Evolutionary conservation across 1,284 basidiomycete genomes (phyloP).

Genomic region (Marasmius oreades): DNA sequence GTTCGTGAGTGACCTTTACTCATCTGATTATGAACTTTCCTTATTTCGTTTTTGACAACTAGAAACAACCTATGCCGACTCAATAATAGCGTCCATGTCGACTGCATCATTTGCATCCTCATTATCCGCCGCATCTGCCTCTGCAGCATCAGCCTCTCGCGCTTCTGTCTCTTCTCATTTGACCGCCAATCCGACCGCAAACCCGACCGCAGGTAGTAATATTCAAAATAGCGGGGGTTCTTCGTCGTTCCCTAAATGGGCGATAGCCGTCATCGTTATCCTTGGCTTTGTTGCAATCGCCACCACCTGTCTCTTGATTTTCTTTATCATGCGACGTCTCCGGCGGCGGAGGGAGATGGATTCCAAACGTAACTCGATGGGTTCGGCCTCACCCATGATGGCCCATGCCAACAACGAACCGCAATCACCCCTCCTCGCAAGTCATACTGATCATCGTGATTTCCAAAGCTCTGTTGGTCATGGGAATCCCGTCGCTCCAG

Average conservation of each 20-base stretch:
- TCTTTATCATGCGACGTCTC: conserved; percentile 66
- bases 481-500: conserved; percentile 13
- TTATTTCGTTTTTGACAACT: conserved; percentile 9
- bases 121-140: conserved; percentile 26
- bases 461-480: conserved; percentile 25
- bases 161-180: conserved; percentile 24
- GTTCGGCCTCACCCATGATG: conserved; percentile 80
- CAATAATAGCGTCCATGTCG: conserved; percentile 49
- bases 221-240: conserved; percentile 41
- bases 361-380: conserved; percentile 69
- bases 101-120: conserved; percentile 34
- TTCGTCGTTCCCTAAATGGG: conserved; percentile 73
- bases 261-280: conserved; percentile 83
- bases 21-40: conserved; percentile 2
- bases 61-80: conserved; percentile 74
- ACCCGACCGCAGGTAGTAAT: conserved; percentile 36
- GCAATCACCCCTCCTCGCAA: conserved; percentile 50
- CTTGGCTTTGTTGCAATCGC: conserved; percentile 78
- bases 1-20: conserved; percentile 55
- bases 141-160: conserved; percentile 32
- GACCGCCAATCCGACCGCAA: conserved; percentile 17
- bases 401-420: conserved; percentile 43
- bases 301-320: conserved; percentile 60
- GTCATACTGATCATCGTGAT: conserved; percentile 28
- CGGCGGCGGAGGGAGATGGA: conserved; percentile 47